Conservation (phyloP, 192 early-diverging fungal genomes). For the Linnemannia elongata region DNA sequence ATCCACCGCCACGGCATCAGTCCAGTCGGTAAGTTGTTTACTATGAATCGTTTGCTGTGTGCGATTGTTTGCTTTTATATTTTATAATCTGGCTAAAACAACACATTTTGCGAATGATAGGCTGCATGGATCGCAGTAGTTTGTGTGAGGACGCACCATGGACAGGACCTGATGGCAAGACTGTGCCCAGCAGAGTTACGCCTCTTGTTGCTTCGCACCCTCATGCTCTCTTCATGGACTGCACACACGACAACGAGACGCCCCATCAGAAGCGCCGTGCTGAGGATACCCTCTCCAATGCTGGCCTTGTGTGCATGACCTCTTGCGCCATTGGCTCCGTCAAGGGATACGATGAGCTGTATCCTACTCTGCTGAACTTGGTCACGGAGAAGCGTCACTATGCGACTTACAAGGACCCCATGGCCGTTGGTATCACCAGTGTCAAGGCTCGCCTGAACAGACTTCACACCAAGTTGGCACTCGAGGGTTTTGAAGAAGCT, state of each 20-base stretch:
- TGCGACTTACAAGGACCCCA: constrained; percentile 67
- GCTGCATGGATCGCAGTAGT: constrained; percentile 83
- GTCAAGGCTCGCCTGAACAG: constrained; percentile 72
- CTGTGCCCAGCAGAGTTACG: constrained; percentile 67
- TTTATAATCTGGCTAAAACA: constrained; percentile 7
- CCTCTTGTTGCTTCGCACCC: constrained; percentile 84
- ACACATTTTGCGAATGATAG: constrained; percentile 38
- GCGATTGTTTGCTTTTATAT: background rate
- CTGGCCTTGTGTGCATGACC: constrained; percentile 91
- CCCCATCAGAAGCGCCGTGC: constrained; percentile 92
- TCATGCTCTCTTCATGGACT: constrained; percentile 98
- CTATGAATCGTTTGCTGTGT: background rate
- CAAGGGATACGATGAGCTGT: constrained; percentile 98
- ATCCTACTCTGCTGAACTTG: constrained; percentile 89
- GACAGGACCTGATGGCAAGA: constrained; percentile 58
- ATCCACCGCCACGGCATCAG: constrained; percentile 94
- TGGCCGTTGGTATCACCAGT: constrained; percentile 69
- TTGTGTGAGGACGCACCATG: constrained; percentile 61
- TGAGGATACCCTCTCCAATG: constrained; percentile 92
- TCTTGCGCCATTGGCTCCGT: constrained; percentile 94
- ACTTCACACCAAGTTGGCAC: constrained; percentile 87
- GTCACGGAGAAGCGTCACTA: constrained; percentile 91
- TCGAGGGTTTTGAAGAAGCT: constrained; percentile 88
- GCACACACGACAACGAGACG: constrained; percentile 99
- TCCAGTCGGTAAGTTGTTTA: constrained; percentile 76